Evolutionary conservation across 2,329 filamentous ascomycete genomes (phyloP), one percentile per base, ranked within the genome.

Genomic region (Aureobasidium sp.): DNA sequence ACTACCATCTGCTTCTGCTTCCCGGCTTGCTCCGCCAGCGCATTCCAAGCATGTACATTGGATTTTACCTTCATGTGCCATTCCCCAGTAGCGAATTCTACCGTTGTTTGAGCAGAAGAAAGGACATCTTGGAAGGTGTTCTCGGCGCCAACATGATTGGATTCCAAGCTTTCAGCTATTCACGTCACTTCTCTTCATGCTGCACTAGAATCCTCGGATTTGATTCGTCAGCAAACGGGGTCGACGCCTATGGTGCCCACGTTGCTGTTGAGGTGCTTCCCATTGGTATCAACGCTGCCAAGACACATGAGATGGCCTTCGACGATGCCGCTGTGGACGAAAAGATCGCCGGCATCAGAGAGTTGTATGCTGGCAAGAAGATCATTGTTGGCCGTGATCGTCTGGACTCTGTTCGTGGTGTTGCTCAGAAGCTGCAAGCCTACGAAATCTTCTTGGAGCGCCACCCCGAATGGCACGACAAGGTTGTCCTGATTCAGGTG

Each of bases 21-120:
- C 91, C 93, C 2, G 90, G 84, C 70, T 83, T 97, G 74, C 75
- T 97, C 55, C 85, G 91, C 42, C 90, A 95, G 68, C 82, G 86
- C 37, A 76, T 90, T 16, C 88, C 90, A 3, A 88, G 90, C 68
- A 88, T 95, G 70, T 94, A 95, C 73, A 90, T 96, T 65, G 86
- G 89, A 51, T 96, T 96, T 74, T 97, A 89, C 74, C 76, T 97
- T 41, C 91, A 97, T 70, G 85, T 89, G 40, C 91, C 91, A 0
- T 97, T 97, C 70, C 91, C 91, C 29, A 95, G 90, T 71, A 95
- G 88, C 75, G 93, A 97, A 70, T 96, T 95, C 66, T 81, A 96
- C 67, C 83, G 90, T 42, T 95, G 90, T 68, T 75, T 96, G 53
- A 87, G 88, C 32, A 83, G 88, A 59, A 82, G 91, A 60, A 95